Evolutionary conservation across 805 yeast species (phyloP).

Genomic region (Hanseniaspora guilliermondii): DNA sequence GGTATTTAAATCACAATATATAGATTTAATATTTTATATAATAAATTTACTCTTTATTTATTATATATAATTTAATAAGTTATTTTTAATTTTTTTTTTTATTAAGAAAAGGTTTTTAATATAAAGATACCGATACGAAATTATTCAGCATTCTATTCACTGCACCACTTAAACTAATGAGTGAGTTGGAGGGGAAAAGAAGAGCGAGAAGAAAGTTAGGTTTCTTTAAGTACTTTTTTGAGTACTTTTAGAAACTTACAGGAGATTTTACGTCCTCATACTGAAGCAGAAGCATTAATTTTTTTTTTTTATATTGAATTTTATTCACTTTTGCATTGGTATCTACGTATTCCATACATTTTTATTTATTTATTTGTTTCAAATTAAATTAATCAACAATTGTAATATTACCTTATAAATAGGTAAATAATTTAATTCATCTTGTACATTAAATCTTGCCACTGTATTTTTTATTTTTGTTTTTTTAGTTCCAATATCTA

Average conservation of each 20-base stretch:
- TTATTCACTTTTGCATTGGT: slow-evolving; percentile 23
- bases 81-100: too few relatives aligned
- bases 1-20: too few relatives aligned
- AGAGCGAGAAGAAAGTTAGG: slow-evolving; percentile 24
- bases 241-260: background rate
- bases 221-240: slow-evolving; percentile 5
- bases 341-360: slow-evolving; percentile 25
- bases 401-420: background rate
- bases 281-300: slow-evolving; percentile 21
- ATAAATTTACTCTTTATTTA: too few relatives aligned
- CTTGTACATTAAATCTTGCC: too few relatives aligned
- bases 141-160: slow-evolving; percentile 28
- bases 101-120: background rate
- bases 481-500: too few relatives aligned
- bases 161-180: slow-evolving; percentile 27
- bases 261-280: slow-evolving; percentile 30
- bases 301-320: too few relatives aligned
- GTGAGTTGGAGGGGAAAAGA: slow-evolving; percentile 31
- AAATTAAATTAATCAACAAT: background rate
- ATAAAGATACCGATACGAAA: slow-evolving; percentile 25
- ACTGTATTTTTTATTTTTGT: too few relatives aligned
- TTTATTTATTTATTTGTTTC: background rate
- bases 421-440: too few relatives aligned
- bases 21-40: too few relatives aligned
- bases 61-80: too few relatives aligned